These are phyloP conservation scores for Quercus alba DNA, from an alignment of 306 rosid genomes.

Conservation along the genomic window DNA sequence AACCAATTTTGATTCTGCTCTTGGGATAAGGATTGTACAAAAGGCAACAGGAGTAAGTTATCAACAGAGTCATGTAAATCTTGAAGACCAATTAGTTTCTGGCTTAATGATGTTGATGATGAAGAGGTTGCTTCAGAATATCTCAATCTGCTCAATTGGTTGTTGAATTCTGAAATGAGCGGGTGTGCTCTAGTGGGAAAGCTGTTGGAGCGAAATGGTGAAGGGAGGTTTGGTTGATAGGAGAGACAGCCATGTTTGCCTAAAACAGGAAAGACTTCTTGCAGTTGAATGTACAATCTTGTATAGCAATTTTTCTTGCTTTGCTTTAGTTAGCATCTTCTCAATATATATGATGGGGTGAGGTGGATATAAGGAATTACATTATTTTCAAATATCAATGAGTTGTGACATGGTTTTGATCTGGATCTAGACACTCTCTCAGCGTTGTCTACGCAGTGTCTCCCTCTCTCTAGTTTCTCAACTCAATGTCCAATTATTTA, in stretches of 20 bases:
- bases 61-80: conserved; percentile 3
- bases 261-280: neutral
- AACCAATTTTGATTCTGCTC: conserved; percentile 28
- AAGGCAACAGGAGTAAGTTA: conserved; percentile 12
- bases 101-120: conserved; percentile 6
- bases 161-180: conserved; percentile 9
- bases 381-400: too few species aligned
- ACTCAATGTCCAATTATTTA: too few species aligned
- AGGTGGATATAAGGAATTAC: too few species aligned
- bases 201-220: conserved; percentile 18
- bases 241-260: neutral
- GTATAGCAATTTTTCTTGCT: too few species aligned
- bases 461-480: neutral
- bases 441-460: too few species aligned
- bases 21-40: neutral
- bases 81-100: conserved; percentile 13
- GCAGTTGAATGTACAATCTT: too few species aligned
- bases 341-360: too few species aligned
- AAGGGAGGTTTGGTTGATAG: conserved; percentile 12
- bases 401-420: too few species aligned
- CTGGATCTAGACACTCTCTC: too few species aligned
- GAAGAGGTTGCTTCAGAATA: conserved; percentile 16
- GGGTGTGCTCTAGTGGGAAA: conserved; percentile 23
- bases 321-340: too few species aligned
- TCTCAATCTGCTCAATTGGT: conserved; percentile 18